These are phyloP conservation scores for Anacardium occidentale DNA, from an alignment of 345 rosid species.

Conservation along the genomic window DNA sequence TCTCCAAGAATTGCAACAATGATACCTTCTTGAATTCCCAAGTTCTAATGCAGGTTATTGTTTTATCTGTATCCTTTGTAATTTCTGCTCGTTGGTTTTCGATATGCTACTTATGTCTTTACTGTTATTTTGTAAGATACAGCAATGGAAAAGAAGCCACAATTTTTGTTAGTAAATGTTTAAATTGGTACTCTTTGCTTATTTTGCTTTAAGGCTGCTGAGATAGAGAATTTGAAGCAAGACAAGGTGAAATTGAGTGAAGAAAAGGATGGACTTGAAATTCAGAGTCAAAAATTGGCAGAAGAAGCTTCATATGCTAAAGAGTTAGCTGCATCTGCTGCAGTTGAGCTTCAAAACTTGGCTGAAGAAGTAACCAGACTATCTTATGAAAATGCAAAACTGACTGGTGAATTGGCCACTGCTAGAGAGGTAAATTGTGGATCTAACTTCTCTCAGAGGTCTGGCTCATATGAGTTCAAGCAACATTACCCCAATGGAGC, in stretches of 20 bases:
- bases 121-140: not conserved
- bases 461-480: conserved; percentile 28
- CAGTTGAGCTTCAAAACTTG: conserved; percentile 61
- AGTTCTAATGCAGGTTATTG: conserved; percentile 46
- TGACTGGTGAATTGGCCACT: conserved; percentile 48
- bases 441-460: conserved; percentile 35
- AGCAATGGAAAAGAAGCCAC: not conserved
- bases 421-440: conserved; percentile 36
- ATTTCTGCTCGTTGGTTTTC: conserved; percentile 10
- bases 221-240: conserved; percentile 57
- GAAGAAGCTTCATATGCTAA: conserved; percentile 77
- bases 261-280: conserved; percentile 58
- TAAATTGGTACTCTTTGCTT: not conserved
- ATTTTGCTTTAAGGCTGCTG: conserved; percentile 43
- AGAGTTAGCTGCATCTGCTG: conserved; percentile 69
- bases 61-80: conserved; percentile 5
- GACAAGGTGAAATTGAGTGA: conserved; percentile 45
- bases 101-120: conserved; percentile 9
- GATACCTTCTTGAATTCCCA: conserved; percentile 38
- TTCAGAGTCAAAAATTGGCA: conserved; percentile 47
- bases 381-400: conserved; percentile 59
- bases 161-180: not conserved
- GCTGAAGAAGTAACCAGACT: conserved; percentile 74
- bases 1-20: conserved; percentile 44
- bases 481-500: conserved; percentile 26